Evolutionary conservation across 1,139 yeast genomes (phyloP).

Genomic region (Lodderomyces margitis): DNA sequence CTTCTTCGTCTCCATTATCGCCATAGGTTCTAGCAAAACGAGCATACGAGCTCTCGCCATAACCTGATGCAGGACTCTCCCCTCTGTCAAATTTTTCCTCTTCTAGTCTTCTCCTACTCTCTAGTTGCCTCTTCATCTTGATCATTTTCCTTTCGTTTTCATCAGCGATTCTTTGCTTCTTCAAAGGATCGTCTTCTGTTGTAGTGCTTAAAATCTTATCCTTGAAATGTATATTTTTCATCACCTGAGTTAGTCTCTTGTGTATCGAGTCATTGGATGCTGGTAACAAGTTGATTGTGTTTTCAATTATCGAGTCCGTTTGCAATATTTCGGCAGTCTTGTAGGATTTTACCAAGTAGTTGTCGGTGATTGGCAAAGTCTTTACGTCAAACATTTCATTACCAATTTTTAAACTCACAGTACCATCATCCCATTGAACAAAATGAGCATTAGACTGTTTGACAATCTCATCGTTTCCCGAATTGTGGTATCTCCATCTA

Average conservation of each 20-base stretch:
- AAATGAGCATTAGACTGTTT: constrained; percentile 90
- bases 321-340: constrained; percentile 73
- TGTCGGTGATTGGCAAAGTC: constrained; percentile 65
- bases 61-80: constrained; percentile 20
- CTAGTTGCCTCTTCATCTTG: constrained; percentile 68
- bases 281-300: constrained; percentile 76
- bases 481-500: constrained; percentile 85
- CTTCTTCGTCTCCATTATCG: constrained; percentile 38
- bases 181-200: constrained; percentile 84
- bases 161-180: constrained; percentile 78
- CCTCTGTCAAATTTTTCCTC: constrained; percentile 41
- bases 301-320: constrained; percentile 44
- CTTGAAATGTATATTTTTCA: constrained; percentile 62
- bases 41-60: constrained; percentile 37
- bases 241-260: constrained; percentile 72
- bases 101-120: constrained; percentile 49
- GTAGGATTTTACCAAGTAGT: constrained; percentile 69
- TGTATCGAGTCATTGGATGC: constrained; percentile 71
- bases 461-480: constrained; percentile 60
- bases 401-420: constrained; percentile 81
- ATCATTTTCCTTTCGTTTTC: constrained; percentile 70
- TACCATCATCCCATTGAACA: constrained; percentile 93
- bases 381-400: constrained; percentile 81
- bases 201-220: constrained; percentile 62
- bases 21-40: constrained; percentile 41